A percentile compares a stretch with the other conserved stretches of the same genome.
Conservation (phyloP, 257 asterid species). For the Galeopsis tetrahit region DNA sequence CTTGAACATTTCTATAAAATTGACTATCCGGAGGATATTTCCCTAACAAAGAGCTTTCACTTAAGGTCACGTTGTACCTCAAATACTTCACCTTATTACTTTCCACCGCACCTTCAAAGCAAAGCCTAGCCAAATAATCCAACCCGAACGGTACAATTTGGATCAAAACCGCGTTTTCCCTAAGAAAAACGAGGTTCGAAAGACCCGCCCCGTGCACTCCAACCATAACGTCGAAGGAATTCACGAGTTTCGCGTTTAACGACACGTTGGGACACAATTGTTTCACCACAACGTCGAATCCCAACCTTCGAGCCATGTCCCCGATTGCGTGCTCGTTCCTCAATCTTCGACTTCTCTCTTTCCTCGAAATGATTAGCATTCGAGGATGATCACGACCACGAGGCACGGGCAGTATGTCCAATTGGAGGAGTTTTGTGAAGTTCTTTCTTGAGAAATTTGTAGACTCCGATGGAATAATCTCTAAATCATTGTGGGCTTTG, state of each 20-base stretch:
- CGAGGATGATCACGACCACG: conserved; percentile 29
- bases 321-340: conserved; percentile 37
- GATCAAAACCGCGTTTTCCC: conserved; percentile 53
- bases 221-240: conserved; percentile 59
- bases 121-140: conserved; percentile 27
- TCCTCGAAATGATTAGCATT: conserved; percentile 59
- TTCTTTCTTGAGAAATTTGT: conserved; percentile 37
- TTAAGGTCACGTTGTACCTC: conserved; percentile 46
- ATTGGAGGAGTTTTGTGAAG: conserved; percentile 48
- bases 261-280: conserved; percentile 24
- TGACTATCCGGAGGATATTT: not conserved
- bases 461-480: conserved; percentile 36
- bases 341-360: conserved; percentile 38
- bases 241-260: conserved; percentile 37
- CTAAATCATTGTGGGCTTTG: conserved; percentile 41
- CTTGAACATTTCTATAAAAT: not conserved
- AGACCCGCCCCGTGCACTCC: conserved; percentile 87
- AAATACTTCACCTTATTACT: conserved; percentile 58
- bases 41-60: conserved; percentile 50
- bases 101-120: conserved; percentile 33
- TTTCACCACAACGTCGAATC: conserved; percentile 47
- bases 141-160: conserved; percentile 60
- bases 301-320: conserved; percentile 43
- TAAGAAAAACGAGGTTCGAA: conserved; percentile 71
- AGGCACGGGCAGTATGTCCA: conserved; percentile 25